A percentile compares a stretch with the other conserved stretches of the same genome.
Conservation (phyloP, 2,329 filamentous ascomycete genomes). For the Ascochyta clinopodiicola region DNA sequence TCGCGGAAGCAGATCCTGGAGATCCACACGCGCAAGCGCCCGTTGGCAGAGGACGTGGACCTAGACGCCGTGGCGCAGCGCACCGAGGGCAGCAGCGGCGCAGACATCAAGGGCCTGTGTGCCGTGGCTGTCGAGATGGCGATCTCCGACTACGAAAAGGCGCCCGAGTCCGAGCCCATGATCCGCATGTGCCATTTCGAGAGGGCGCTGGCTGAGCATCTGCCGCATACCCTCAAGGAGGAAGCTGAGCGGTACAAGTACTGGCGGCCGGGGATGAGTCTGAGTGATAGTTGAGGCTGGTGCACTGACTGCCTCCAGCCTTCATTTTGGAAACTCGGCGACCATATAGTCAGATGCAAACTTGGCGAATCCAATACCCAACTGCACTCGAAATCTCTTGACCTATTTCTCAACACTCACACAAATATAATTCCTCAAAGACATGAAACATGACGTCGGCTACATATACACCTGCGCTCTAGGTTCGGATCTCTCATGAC, state of each 20-base stretch:
- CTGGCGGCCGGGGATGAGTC: conserved; percentile 43
- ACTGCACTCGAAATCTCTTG: too few relatives aligned
- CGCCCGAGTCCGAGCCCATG: conserved; percentile 28
- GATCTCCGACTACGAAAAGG: conserved; percentile 39
- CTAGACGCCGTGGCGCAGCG: conserved; percentile 65
- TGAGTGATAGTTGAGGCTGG: background rate
- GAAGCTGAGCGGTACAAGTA: conserved; percentile 54
- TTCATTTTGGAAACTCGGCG: too few relatives aligned
- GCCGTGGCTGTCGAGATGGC: conserved; percentile 48
- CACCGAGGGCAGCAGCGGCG: conserved; percentile 83
- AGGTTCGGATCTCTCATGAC: too few relatives aligned
- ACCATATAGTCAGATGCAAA: too few relatives aligned
- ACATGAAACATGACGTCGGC: too few relatives aligned
- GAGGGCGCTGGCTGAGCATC: conserved; percentile 51
- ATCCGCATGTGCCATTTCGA: conserved; percentile 58
- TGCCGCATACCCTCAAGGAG: conserved; percentile 50
- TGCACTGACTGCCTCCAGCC: too few relatives aligned
- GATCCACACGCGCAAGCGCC: conserved; percentile 68
- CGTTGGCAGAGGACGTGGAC: conserved; percentile 69
- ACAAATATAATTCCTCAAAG: too few relatives aligned
- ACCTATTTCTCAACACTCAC: too few relatives aligned
- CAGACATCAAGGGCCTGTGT: conserved; percentile 74
- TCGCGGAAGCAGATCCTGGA: conserved; percentile 79
- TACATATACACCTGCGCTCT: too few relatives aligned
- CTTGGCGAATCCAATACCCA: too few relatives aligned